A percentile compares a stretch with the other conserved stretches of the same genome.
phyloP scores from a whole-genome alignment of 805 yeast genomes.

The Vanderwaltozyma tropicalis region DNA sequence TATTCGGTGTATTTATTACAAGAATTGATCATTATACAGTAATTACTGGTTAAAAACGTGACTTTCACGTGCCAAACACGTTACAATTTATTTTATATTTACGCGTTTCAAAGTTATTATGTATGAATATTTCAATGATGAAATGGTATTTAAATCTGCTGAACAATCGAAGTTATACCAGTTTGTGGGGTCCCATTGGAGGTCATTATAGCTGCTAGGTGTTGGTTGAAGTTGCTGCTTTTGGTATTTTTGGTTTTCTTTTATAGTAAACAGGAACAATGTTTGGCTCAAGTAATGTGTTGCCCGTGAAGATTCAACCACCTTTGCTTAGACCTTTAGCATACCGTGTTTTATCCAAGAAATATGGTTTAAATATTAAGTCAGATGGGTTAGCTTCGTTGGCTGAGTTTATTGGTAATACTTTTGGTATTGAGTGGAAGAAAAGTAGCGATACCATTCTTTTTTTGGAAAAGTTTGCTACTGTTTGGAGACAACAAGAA shows the following conservation, averaged over 20 bases:
- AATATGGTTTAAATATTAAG: slow-evolving; percentile 83
- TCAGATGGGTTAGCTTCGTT: slow-evolving; percentile 68
- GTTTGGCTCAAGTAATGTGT: slow-evolving; percentile 27
- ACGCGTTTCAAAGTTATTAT: too few relatives aligned
- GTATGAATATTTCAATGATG: too few relatives aligned
- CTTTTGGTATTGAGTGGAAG: slow-evolving; percentile 83
- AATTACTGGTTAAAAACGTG: too few relatives aligned
- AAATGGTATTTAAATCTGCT: too few relatives aligned
- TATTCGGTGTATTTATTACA: too few relatives aligned
- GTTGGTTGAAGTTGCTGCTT: background rate
- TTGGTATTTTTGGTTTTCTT: background rate
- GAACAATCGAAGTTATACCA: too few relatives aligned
- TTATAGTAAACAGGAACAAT: too few relatives aligned
- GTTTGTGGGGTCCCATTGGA: too few relatives aligned
- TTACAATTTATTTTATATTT: too few relatives aligned
- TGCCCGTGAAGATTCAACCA: slow-evolving; percentile 73
- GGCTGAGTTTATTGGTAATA: slow-evolving; percentile 64
- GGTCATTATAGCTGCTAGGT: background rate
- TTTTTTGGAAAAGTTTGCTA: slow-evolving; percentile 64
- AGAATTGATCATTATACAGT: too few relatives aligned
- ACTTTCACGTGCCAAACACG: too few relatives aligned
- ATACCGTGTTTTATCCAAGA: slow-evolving; percentile 79
- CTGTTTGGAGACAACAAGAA: slow-evolving; percentile 80
- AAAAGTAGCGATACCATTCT: slow-evolving; percentile 17
- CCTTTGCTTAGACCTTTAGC: slow-evolving; percentile 85